These are phyloP conservation scores for Kodamaea derodonti DNA, from an alignment of 1,139 yeast genomes.

Conservation along the genomic window DNA sequence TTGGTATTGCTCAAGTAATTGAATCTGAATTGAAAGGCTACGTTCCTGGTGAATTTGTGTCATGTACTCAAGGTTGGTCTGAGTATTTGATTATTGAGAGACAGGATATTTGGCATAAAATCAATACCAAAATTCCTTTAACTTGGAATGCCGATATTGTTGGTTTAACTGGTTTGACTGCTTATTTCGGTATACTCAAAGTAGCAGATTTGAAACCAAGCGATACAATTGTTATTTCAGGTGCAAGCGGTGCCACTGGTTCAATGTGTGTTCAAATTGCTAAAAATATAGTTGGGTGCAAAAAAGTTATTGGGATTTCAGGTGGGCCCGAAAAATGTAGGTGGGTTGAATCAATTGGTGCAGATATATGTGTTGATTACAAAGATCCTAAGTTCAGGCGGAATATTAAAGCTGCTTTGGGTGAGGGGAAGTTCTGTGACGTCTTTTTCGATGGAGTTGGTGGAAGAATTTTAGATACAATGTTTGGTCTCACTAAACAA, in stretches of 20 bases:
- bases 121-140: conserved; percentile 6
- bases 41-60: conserved; percentile 3
- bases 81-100: conserved; percentile 3
- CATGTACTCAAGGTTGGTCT: conserved; percentile 2
- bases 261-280: conserved; percentile 25
- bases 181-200: conserved; percentile 21
- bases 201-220: conserved; percentile 18
- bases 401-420: conserved; percentile 10
- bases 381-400: conserved; percentile 9
- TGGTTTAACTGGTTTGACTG: conserved; percentile 25
- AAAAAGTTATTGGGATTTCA: conserved; percentile 24
- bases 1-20: conserved; percentile 22
- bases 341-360: conserved; percentile 24
- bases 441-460: conserved; percentile 22
- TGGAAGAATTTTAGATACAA: conserved; percentile 16
- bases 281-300: conserved; percentile 19
- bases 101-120: conserved; percentile 1
- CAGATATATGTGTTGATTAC: conserved; percentile 22
- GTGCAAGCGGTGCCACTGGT: conserved; percentile 25
- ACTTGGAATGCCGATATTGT: conserved; percentile 40
- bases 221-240: conserved; percentile 20
- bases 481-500: conserved; percentile 15
- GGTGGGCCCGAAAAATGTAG: conserved; percentile 22
- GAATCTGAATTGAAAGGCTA: conserved; percentile 2
- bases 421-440: conserved; percentile 22